Conservation (phyloP, 306 rosid species). For the Lathyrus tuberosus region DNA sequence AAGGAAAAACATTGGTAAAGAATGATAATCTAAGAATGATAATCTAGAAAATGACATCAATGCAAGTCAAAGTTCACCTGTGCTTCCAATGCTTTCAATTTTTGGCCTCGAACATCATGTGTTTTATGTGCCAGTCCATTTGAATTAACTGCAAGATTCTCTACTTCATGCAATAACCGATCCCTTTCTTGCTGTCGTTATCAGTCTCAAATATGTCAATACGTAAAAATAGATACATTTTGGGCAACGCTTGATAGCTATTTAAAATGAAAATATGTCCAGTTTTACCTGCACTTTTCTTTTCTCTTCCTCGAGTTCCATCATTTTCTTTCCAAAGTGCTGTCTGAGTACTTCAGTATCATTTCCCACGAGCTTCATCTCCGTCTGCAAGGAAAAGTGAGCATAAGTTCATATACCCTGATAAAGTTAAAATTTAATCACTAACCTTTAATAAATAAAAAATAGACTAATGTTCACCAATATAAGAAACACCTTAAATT, state of each 20-base stretch:
- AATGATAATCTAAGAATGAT: conserved; percentile 8
- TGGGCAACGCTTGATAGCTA: conserved; percentile 15
- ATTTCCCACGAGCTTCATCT: conserved; percentile 66
- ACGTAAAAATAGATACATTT: conserved; percentile 24
- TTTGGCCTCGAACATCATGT: conserved; percentile 62
- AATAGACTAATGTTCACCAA: conserved; percentile 12
- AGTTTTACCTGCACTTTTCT: conserved; percentile 67
- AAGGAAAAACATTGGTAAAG: conserved; percentile 16
- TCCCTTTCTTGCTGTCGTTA: conserved; percentile 74
- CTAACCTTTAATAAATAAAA: conserved; percentile 16
- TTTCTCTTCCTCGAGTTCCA: conserved; percentile 83
- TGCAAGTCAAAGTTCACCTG: conserved; percentile 54
- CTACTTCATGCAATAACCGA: conserved; percentile 67
- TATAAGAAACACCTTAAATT: background rate
- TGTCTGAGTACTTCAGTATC: conserved; percentile 68
- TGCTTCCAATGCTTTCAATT: conserved; percentile 64
- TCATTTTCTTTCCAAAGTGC: conserved; percentile 67
- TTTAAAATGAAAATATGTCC: conserved; percentile 31
- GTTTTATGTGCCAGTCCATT: conserved; percentile 58
- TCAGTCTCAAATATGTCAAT: conserved; percentile 40
- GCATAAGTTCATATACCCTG: conserved; percentile 27
- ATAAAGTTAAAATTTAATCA: conserved; percentile 29
- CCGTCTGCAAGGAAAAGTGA: conserved; percentile 54
- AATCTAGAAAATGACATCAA: conserved; percentile 27
- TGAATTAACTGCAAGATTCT: conserved; percentile 61